phyloP scores from a whole-genome alignment of 768 basidiomycete genomes.

The Leccinum olivaceopallidum region DNA sequence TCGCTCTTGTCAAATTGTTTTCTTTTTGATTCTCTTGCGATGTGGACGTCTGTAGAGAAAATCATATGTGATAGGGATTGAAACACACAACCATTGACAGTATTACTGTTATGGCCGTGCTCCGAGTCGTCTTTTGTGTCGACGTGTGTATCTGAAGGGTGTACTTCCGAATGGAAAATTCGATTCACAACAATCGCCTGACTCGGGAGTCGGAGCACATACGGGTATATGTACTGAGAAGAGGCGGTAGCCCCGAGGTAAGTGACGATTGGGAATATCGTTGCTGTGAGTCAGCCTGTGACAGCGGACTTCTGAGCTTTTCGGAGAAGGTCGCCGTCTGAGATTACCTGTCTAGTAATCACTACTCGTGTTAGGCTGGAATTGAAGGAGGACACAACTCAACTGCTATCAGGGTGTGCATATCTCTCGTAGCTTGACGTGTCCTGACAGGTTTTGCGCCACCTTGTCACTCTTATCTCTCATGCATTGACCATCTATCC shows the following conservation, averaged over 20 bases:
- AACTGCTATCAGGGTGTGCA: neutral
- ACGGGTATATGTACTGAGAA: neutral
- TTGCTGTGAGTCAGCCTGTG: neutral
- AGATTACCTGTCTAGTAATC: too few species aligned
- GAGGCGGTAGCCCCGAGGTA: neutral
- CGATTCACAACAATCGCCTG: neutral
- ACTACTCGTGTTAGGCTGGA: neutral
- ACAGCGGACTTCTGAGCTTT: neutral
- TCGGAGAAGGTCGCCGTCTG: neutral
- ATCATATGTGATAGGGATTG: neutral
- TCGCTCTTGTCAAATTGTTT: slow-evolving; percentile 35
- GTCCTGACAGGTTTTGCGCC: neutral
- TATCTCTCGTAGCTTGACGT: neutral
- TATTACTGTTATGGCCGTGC: too few species aligned
- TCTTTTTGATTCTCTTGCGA: neutral
- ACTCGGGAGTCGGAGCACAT: neutral
- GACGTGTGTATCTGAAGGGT: neutral
- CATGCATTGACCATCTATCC: neutral
- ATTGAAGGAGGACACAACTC: neutral
- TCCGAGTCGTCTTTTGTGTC: too few species aligned
- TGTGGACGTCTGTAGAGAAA: too few species aligned
- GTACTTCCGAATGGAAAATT: neutral
- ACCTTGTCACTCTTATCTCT: slow-evolving; percentile 7
- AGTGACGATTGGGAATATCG: neutral
- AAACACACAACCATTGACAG: too few species aligned